Conservation (phyloP, 2,329 filamentous ascomycete species). For the Clonostachys solani region DNA sequence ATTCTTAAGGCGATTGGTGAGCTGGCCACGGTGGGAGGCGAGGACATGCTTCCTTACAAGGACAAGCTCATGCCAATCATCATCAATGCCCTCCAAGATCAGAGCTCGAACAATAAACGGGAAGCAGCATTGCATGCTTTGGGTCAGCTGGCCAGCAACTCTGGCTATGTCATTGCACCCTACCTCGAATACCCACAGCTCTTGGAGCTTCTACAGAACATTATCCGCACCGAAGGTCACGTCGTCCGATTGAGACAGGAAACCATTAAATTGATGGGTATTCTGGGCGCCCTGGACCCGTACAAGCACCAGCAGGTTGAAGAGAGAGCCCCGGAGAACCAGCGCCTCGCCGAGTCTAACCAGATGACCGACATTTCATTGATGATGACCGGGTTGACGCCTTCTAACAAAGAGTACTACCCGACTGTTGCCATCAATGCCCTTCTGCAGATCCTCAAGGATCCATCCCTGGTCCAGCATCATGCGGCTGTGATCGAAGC, state of each 20-base stretch:
- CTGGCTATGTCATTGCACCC: constrained; percentile 94
- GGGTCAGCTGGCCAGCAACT: constrained; percentile 90
- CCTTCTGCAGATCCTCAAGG: constrained; percentile 85
- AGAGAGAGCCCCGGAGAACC: constrained; percentile 79
- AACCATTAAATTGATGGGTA: constrained; percentile 95
- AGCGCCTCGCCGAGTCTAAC: constrained; percentile 58
- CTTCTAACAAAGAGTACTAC: constrained; percentile 97
- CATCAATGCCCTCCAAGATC: constrained; percentile 87
- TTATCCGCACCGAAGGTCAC: constrained; percentile 85
- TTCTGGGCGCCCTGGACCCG: constrained; percentile 88
- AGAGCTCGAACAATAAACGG: constrained; percentile 84
- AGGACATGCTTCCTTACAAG: constrained; percentile 91
- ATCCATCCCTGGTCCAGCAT: constrained; percentile 83
- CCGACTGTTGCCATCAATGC: constrained; percentile 97
- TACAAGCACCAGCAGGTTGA: constrained; percentile 96
- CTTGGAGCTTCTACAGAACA: constrained; percentile 86
- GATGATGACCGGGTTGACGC: constrained; percentile 96
- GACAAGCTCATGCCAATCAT: constrained; percentile 92
- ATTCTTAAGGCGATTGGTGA: constrained; percentile 96
- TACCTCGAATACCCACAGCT: constrained; percentile 94
- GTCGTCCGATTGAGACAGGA: constrained; percentile 83
- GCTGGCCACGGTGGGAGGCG: constrained; percentile 86
- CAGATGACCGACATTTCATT: constrained; percentile 88
- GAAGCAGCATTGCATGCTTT: constrained; percentile 88
- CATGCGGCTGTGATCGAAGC: constrained; percentile 94